Evolutionary conservation across 164 flowering plant genomes (phyloP), one percentile per base, ranked within the genome.

Genomic region (Stephania cephalantha): DNA sequence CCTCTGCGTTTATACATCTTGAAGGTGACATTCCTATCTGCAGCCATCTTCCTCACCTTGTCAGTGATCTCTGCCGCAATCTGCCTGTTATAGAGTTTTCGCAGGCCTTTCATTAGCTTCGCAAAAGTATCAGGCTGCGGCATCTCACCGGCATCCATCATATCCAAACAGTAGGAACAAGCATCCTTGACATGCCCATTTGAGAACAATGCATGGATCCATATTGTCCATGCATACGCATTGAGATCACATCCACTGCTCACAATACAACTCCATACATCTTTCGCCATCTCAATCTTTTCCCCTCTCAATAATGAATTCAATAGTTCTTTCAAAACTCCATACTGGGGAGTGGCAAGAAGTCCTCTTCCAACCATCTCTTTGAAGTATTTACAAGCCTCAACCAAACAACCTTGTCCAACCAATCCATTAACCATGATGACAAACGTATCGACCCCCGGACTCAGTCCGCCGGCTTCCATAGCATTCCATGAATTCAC

Each of bases 61-160:
- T 90, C 95, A 4, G 97, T 93, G 71, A 93, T 91, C 84, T 90
- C 97, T 13, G 83, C 90, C 0, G 97, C 99, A 83, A 93, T 81
- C 73, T 82, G 77, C 82, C 94, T 83, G 76, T 93, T 88, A 75
- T 87, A 93, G 15, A 93, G 85, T 80, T 93, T 93, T 80, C 74
- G 86, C 35, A 93, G 75, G 46, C 97, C 97, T 46, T 79, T 79
- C 94, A 95, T 95, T 35, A 95, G 97, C 87, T 89, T 91, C 5
- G 97, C 97, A 83, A 93, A 95, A 18, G 99, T 95, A 76, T 90
- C 91, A 1, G 95, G 94, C 79, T 93, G 93, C 7, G 97, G 97
- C 99, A 93, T 88, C 65, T 90, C 73, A 79, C 86, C 91, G 65
- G 86, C 88, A 70, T 95, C 99, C 88, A 90, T 79, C 99, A 95